Conservation (phyloP, 2,329 filamentous ascomycete species). For the Ophiostoma triangulosporum region DNA sequence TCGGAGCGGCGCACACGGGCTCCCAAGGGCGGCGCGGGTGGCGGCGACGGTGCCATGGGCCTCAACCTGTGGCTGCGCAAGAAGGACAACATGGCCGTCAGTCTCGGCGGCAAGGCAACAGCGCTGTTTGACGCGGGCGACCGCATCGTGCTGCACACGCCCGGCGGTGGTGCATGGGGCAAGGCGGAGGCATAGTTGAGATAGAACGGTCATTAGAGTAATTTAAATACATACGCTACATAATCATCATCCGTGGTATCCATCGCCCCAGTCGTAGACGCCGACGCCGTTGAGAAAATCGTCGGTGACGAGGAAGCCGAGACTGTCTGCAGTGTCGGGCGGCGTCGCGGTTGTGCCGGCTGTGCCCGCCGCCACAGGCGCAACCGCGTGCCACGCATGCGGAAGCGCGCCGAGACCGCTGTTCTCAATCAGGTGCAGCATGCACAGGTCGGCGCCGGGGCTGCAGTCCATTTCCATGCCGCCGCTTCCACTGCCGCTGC, state of each 20-base stretch:
- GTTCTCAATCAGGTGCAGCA: not conserved
- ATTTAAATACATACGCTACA: not conserved
- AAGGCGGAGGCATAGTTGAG: not conserved
- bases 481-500: not conserved
- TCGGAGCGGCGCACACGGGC: constrained; percentile 23
- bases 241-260: not conserved
- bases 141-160: constrained; percentile 46
- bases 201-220: no score
- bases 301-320: not conserved
- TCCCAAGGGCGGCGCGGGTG: constrained; percentile 24
- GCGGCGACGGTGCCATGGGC: constrained; percentile 15
- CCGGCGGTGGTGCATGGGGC: constrained; percentile 51
- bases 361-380: not conserved
- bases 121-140: constrained; percentile 44
- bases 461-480: not conserved
- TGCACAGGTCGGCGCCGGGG: not conserved
- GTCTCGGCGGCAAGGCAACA: constrained; percentile 47
- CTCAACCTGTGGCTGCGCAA: constrained; percentile 13
- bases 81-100: constrained; percentile 24
- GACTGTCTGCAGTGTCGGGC: not conserved
- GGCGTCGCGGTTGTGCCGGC: not conserved
- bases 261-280: not conserved
- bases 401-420: not conserved
- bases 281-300: not conserved
- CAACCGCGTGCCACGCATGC: not conserved